Evolutionary conservation across 1,284 basidiomycete genomes (phyloP).

Genomic region (Tylopilus orsonianus): DNA sequence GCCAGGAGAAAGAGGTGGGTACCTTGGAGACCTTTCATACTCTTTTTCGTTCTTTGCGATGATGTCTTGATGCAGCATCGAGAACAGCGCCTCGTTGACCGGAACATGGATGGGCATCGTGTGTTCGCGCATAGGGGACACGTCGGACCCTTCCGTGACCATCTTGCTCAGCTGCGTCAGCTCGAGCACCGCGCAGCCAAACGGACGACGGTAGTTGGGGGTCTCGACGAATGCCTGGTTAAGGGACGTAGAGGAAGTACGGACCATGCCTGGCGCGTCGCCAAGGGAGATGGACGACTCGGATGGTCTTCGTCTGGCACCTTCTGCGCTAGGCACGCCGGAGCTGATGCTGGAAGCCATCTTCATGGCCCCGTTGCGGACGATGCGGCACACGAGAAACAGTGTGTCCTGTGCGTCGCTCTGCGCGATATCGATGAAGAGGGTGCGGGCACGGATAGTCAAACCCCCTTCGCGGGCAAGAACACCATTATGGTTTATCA

Average conservation of each 20-base stretch:
- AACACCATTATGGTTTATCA: conserved; percentile 91
- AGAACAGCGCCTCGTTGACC: conserved; percentile 82
- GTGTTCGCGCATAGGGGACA: conserved; percentile 68
- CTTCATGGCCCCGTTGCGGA: conserved; percentile 87
- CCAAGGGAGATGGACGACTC: conserved; percentile 43
- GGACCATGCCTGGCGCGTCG: conserved; percentile 32
- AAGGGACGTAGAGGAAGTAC: conserved; percentile 10
- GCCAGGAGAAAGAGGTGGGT: conserved; percentile 21
- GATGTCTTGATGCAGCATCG: conserved; percentile 94
- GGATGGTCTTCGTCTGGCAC: conserved; percentile 46
- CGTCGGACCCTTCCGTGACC: conserved; percentile 59
- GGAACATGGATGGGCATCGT: conserved; percentile 90
- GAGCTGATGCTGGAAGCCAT: conserved; percentile 59
- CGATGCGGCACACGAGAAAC: conserved; percentile 87
- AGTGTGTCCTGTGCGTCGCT: conserved; percentile 84
- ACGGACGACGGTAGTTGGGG: conserved; percentile 77
- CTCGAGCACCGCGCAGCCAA: conserved; percentile 92
- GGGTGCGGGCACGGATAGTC: conserved; percentile 62
- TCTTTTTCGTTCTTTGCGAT: conserved; percentile 79
- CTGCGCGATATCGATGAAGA: conserved; percentile 87
- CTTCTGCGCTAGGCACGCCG: conserved; percentile 44
- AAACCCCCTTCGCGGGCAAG: conserved; percentile 71
- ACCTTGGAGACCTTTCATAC: conserved; percentile 84
- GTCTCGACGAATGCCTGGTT: conserved; percentile 35
- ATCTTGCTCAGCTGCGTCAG: conserved; percentile 75